These are phyloP conservation scores for Graphiopsis chlorocephala DNA, from an alignment of 2,329 filamentous ascomycete species.

Conservation along the genomic window DNA sequence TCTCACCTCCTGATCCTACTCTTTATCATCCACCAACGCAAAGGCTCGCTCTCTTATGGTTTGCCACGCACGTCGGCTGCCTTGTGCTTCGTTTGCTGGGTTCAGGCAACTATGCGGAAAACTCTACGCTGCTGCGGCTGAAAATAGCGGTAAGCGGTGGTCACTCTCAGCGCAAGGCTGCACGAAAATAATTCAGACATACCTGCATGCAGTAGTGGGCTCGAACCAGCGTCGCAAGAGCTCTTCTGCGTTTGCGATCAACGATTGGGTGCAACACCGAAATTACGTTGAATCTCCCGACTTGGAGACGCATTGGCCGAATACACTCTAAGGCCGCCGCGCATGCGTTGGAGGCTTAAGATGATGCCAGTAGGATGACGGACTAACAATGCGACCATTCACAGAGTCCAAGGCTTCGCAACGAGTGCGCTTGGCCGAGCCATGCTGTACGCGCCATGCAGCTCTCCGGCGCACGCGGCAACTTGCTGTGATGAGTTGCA, in stretches of 20 bases:
- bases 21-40: neutral
- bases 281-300: neutral
- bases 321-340: neutral
- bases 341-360: neutral
- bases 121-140: neutral
- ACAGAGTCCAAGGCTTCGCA: neutral
- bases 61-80: neutral
- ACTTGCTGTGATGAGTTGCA: neutral
- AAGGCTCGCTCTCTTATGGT: neutral
- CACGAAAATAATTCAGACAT: neutral
- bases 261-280: neutral
- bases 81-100: neutral
- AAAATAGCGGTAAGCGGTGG: neutral
- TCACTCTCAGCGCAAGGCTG: neutral
- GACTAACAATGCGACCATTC: neutral
- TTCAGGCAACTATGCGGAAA: neutral
- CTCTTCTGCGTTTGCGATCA: neutral
- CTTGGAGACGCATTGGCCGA: neutral
- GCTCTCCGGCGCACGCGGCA: neutral
- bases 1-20: neutral
- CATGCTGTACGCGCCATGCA: neutral
- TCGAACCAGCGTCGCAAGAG: neutral
- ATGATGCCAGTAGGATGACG: neutral
- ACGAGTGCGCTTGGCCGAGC: neutral
- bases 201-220: neutral